These are phyloP conservation scores for Thozetella sp. DNA, from an alignment of 495 filamentous ascomycete species.

Conservation along the genomic window DNA sequence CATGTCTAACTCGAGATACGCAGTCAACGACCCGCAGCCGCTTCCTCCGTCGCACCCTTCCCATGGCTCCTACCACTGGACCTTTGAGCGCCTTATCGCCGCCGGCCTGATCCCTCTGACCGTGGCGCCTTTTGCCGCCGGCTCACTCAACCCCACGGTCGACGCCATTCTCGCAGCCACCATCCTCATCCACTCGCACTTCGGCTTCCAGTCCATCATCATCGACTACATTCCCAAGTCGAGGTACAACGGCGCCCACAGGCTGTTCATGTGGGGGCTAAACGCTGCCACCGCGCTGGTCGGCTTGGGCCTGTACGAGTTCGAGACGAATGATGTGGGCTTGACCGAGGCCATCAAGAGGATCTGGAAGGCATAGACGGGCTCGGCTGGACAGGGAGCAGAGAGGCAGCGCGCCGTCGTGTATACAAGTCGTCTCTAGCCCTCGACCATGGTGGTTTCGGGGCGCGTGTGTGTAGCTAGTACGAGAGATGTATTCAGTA, in stretches of 20 bases:
- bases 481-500: background rate
- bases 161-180: constrained; percentile 85
- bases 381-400: background rate
- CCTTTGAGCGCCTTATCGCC: constrained; percentile 84
- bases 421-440: too few relatives aligned
- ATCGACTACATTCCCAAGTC: constrained; percentile 86
- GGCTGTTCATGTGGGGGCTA: constrained; percentile 72
- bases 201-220: constrained; percentile 88
- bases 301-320: constrained; percentile 91
- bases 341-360: constrained; percentile 85
- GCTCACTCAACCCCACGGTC: constrained; percentile 84
- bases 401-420: constrained; percentile 1
- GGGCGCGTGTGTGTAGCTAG: background rate
- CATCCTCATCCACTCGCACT: constrained; percentile 88
- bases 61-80: constrained; percentile 98
- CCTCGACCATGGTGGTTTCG: background rate
- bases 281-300: constrained; percentile 78
- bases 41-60: constrained; percentile 70
- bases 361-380: constrained; percentile 72
- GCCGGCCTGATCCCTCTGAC: constrained; percentile 82
- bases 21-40: constrained; percentile 85
- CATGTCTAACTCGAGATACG: constrained; percentile 21
- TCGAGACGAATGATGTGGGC: constrained; percentile 99
- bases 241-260: constrained; percentile 66
- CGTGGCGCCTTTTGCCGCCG: constrained; percentile 87